Evolutionary conservation across 2,329 filamentous ascomycete genomes (phyloP), one percentile per base, ranked within the genome.

Genomic region (Sarocladium brachiariae): DNA sequence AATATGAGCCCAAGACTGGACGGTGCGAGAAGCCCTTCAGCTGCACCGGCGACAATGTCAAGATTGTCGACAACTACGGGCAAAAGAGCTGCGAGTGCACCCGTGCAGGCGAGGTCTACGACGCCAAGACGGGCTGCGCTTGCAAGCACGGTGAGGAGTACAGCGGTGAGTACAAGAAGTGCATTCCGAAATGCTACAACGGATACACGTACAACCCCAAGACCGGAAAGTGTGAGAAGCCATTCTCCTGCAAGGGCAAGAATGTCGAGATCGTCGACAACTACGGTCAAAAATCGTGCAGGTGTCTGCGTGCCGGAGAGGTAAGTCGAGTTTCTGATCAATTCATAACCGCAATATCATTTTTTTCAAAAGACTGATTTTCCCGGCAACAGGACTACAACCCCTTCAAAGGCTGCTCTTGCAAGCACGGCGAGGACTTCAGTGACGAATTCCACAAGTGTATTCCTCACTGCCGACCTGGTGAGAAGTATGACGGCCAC

Each of bases 311-410:
- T 14, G 43, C 25, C n/a, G 43, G 43, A n/a, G 21, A 47, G 43
- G 43, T 47, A 33, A 27, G 39, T 39, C 23, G 5, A 5, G 8
- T 10, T 23, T 11, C 7, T 41, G 11, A 21, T 21, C 9, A 41
- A 21, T 21, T 6, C 11, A 8, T 24, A 18, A 25, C 9, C 7
- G 21, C 18, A 3, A 14, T 4, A 4, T 45, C 11, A 45, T n/a
- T 30, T 4, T 7, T 3, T 30, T 30, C 9, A 31, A n/a, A n/a
- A n/a, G n/a, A n/a, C n/a, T n/a, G n/a, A n/a, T n/a, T n/a, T n/a
- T n/a, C n/a, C n/a, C n/a, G n/a, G n/a, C n/a, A n/a, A n/a, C n/a
- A 45, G 39, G 39, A 8, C 21, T 47, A 47, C 25, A 33, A 47
- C 43, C 25, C 25, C 25, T 2, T 9, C 21, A 16, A 33, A 5